Base-by-base conservation (phyloP, 495 filamentous ascomycete genomes). In the Lophium mytilinum region DNA sequence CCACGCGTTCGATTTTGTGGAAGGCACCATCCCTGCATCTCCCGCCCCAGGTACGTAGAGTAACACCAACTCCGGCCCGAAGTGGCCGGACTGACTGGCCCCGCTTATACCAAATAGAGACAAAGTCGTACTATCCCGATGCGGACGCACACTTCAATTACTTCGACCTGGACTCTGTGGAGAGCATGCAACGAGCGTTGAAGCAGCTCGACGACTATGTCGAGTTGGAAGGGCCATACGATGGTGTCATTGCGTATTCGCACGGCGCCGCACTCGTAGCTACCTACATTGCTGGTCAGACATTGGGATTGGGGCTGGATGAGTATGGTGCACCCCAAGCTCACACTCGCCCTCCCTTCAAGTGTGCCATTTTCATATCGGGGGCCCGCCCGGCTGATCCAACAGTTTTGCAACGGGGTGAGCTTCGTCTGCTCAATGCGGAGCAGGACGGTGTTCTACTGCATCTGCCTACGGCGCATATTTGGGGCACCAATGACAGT, bases 181-280 rank as follows among this genome's bases (percentile, higher is more conserved):
- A 11, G 6, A 47, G 48, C 15, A 39, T 59, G 1, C 30, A 19
- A 18, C 49, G 59, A 14, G 69, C 69, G 0, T 42, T 70, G 14
- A 34, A 59, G 1, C 17, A 68, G 17, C 58, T 71, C 7, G 39
- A 53, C 10, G 35, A 3, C 12, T 68, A 57, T 42, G 63, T 69
- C 8, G 56, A 55, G 11, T 21, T 57, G 7, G 67, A 66, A 36
- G 72, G 69, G 7, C 71, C 72, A 0, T 74, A 68, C 43, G 72
- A 74, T 50, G 72, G 70, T 0, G 52, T 74, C 10, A 52, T 74
- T 18, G 71, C 58, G n/a, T 74, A 69, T 45, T 70, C 66, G 9
- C 56, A 68, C 33, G 69, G 65, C 9, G 69, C 21, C 21, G 39
- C 49, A 8, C 55, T 70, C 10, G 65, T 59, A 8, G 56, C 64